These are phyloP conservation scores for Evansstolkia leycettana DNA, from an alignment of 495 filamentous ascomycete genomes.

Conservation along the genomic window DNA sequence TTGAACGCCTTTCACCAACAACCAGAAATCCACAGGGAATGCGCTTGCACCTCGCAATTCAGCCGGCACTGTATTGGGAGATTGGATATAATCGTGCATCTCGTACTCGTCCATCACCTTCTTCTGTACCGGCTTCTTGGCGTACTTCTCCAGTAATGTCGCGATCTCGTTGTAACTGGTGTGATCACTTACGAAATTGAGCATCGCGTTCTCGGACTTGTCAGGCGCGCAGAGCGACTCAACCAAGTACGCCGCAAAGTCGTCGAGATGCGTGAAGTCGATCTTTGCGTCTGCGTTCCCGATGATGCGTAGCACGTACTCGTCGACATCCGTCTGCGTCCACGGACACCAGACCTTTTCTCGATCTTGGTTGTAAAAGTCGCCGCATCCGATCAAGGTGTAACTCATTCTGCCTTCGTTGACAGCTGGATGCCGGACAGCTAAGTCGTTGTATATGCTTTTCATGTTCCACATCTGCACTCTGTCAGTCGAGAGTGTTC, in stretches of 20 bases:
- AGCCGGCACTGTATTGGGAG: constrained; percentile 1
- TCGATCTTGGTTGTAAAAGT: constrained; percentile 6
- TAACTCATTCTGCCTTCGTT: constrained; percentile 4
- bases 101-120: background rate
- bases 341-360: constrained; percentile 6
- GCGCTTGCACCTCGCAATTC: constrained; percentile 2
- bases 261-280: constrained; percentile 5
- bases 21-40: constrained; percentile 9
- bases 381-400: constrained; percentile 10
- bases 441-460: background rate
- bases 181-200: constrained; percentile 8
- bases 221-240: constrained; percentile 1
- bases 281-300: constrained; percentile 2
- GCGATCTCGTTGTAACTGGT: constrained; percentile 7
- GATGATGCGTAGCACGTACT: constrained; percentile 5
- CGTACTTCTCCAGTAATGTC: constrained; percentile 4
- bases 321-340: background rate
- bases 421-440: constrained; percentile 4
- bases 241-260: constrained; percentile 4
- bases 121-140: constrained; percentile 1
- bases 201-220: constrained; percentile 3
- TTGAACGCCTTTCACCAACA: constrained; percentile 8
- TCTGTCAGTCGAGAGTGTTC: too few relatives aligned
- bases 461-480: constrained; percentile 3
- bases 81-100: constrained; percentile 2